phyloP scores from a whole-genome alignment of 176 grass and related monocot species.

The Neostapfia colusana region DNA sequence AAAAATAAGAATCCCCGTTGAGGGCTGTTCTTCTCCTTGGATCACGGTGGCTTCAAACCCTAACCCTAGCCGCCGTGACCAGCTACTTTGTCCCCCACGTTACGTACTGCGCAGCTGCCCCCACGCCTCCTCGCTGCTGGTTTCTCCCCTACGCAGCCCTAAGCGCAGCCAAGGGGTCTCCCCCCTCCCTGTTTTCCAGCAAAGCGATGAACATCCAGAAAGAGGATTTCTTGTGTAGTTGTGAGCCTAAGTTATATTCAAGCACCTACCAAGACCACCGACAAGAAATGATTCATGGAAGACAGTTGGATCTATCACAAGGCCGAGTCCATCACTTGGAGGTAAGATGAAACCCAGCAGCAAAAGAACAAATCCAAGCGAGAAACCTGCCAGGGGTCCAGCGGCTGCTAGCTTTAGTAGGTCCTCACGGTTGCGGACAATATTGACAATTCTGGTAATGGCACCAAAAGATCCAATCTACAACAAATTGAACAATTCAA shows the following conservation, averaged over 20 bases:
- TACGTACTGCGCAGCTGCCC: too few species aligned
- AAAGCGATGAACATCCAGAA: conserved; percentile 13
- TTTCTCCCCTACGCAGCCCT: too few species aligned
- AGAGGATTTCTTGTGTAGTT: neutral
- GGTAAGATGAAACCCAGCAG: conserved; percentile 81
- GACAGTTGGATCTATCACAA: conserved; percentile 75
- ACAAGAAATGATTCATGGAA: conserved; percentile 97
- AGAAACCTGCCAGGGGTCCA: conserved; percentile 82
- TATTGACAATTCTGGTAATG: conserved; percentile 90
- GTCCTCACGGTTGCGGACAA: conserved; percentile 79
- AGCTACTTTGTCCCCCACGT: too few species aligned
- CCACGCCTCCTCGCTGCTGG: too few species aligned
- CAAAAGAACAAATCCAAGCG: conserved; percentile 75
- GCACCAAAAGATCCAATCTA: conserved; percentile 98
- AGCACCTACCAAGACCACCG: conserved; percentile 71
- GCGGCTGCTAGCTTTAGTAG: conserved; percentile 78
- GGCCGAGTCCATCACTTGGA: conserved; percentile 68
- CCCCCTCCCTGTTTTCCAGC: too few species aligned
- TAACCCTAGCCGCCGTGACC: too few species aligned
- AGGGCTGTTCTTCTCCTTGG: too few species aligned
- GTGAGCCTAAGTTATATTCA: conserved; percentile 16
- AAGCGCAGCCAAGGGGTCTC: too few species aligned
- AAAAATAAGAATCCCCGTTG: too few species aligned
- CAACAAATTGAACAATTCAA: conserved; percentile 27
- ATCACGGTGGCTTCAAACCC: too few species aligned